phyloP scores from a whole-genome alignment of 2,329 filamentous ascomycete genomes.

The Tolypocladium paradoxum region DNA sequence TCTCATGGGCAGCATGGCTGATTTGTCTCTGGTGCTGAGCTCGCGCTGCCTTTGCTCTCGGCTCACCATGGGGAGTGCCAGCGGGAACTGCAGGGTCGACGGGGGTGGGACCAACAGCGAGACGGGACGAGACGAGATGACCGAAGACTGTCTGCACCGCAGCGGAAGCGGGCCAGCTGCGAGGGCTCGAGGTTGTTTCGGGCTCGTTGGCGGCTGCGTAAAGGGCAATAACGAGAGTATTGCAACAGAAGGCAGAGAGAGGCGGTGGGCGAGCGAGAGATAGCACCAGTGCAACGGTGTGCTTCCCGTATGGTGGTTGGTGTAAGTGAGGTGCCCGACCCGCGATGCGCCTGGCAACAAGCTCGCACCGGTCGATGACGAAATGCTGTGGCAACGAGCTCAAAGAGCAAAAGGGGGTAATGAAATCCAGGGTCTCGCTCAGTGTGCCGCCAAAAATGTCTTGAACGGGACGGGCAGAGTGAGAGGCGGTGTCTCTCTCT shows the following conservation, averaged over 20 bases:
- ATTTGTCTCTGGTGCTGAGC: not conserved
- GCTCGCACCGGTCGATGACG: not conserved
- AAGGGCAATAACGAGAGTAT: not conserved
- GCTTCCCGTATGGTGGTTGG: not conserved
- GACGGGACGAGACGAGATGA: not conserved
- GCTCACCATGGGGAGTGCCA: not conserved
- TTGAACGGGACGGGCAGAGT: not conserved
- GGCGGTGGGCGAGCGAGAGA: not conserved
- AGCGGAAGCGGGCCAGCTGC: not conserved
- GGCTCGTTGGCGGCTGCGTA: not conserved
- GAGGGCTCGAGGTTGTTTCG: not conserved
- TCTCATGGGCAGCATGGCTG: slow-evolving; percentile 27
- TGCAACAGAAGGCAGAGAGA: not conserved
- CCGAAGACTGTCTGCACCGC: not conserved
- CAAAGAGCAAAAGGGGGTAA: not conserved
- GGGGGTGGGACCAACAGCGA: not conserved
- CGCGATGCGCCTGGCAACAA: not conserved
- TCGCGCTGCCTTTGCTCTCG: not conserved
- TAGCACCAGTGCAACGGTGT: not conserved
- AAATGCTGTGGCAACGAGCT: not conserved
- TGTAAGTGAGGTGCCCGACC: not conserved
- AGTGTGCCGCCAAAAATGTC: not conserved
- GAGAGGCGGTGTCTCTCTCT: not conserved
- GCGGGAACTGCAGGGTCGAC: not conserved
- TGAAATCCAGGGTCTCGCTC: not conserved